A percentile compares a stretch with the other conserved stretches of the same genome.
Evolutionary conservation across 2,329 filamentous ascomycete genomes (phyloP).

Genomic region (Colletotrichum karsti): DNA sequence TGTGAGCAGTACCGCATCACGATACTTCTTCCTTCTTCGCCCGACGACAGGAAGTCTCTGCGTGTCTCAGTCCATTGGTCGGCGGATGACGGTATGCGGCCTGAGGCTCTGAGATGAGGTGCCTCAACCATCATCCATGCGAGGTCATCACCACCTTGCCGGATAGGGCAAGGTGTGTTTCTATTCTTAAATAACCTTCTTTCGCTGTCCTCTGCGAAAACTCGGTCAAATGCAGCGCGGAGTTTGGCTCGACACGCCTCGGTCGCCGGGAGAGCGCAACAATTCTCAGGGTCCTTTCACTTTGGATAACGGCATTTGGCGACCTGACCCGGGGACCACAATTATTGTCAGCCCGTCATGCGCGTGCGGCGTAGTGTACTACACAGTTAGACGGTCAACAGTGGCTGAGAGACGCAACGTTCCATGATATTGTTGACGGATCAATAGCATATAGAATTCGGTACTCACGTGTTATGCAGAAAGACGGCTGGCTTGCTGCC

Average conservation of each 20-base stretch:
- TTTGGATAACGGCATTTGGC: conserved; percentile 10
- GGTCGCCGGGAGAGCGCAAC: neutral
- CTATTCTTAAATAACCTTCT: conserved; percentile 32
- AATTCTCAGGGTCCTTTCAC: conserved; percentile 6
- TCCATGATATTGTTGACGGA: neutral
- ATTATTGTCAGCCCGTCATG: conserved; percentile 1
- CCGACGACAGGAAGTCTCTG: neutral
- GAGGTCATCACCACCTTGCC: conserved; percentile 18
- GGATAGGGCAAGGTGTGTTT: conserved; percentile 18
- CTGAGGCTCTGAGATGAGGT: conserved; percentile 10
- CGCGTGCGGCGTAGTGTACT: neutral
- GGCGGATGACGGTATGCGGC: neutral
- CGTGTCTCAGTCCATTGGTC: conserved; percentile 22
- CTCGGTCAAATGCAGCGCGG: conserved; percentile 11
- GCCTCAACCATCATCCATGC: conserved; percentile 6
- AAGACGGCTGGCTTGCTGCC: neutral
- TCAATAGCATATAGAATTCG: neutral
- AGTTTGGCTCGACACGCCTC: neutral
- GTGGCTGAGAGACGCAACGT: conserved; percentile 25
- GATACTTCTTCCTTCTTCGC: neutral
- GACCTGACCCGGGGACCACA: neutral
- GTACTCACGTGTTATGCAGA: neutral
- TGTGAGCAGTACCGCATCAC: conserved; percentile 9
- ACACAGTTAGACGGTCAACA: neutral
- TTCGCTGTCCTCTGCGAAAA: conserved; percentile 3